A percentile compares a stretch with the other conserved stretches of the same genome.
phyloP scores from a whole-genome alignment of 1,284 basidiomycete genomes.

The Trametes hirsuta region DNA sequence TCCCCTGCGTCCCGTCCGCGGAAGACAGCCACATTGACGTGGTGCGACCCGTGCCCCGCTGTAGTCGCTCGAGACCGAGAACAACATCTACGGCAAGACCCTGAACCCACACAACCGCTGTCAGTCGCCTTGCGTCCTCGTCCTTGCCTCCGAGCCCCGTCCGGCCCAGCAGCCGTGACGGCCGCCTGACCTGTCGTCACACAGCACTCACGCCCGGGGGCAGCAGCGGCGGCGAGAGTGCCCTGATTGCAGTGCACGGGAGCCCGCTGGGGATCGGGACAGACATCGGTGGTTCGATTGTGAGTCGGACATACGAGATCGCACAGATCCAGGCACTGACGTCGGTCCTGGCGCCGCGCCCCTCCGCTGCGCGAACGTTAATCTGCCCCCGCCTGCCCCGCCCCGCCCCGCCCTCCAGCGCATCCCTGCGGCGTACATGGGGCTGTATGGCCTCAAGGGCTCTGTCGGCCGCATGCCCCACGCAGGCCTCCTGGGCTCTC shows the following conservation, averaged over 20 bases:
- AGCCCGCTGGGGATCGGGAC: slow-evolving; percentile 61
- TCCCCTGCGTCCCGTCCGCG: background rate
- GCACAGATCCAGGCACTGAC: slow-evolving; percentile 12
- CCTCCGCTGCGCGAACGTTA: slow-evolving; percentile 4
- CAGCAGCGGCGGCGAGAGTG: slow-evolving; percentile 67
- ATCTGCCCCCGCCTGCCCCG: background rate
- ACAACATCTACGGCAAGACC: slow-evolving; percentile 56
- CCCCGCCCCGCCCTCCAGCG: slow-evolving; percentile 30
- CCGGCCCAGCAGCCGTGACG: slow-evolving; percentile 9
- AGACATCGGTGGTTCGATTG: slow-evolving; percentile 57
- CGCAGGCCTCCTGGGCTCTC: slow-evolving; percentile 52
- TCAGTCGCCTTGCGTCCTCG: slow-evolving; percentile 11
- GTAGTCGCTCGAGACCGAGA: slow-evolving; percentile 52
- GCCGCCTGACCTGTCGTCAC: slow-evolving; percentile 12
- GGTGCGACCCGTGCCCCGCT: slow-evolving; percentile 16
- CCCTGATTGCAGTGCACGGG: slow-evolving; percentile 61
- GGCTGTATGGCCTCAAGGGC: slow-evolving; percentile 59
- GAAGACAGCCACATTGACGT: background rate
- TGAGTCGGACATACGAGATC: slow-evolving; percentile 29
- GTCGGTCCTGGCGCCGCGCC: background rate
- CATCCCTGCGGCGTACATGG: slow-evolving; percentile 51
- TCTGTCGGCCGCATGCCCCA: slow-evolving; percentile 54
- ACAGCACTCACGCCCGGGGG: slow-evolving; percentile 55
- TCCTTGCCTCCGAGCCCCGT: background rate
- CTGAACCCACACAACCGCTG: slow-evolving; percentile 57